Percentiles rank a stretch among this genome's conserved stretches.
Conservation (phyloP, 768 basidiomycete species). For the Kwoniella heveanensis region DNA sequence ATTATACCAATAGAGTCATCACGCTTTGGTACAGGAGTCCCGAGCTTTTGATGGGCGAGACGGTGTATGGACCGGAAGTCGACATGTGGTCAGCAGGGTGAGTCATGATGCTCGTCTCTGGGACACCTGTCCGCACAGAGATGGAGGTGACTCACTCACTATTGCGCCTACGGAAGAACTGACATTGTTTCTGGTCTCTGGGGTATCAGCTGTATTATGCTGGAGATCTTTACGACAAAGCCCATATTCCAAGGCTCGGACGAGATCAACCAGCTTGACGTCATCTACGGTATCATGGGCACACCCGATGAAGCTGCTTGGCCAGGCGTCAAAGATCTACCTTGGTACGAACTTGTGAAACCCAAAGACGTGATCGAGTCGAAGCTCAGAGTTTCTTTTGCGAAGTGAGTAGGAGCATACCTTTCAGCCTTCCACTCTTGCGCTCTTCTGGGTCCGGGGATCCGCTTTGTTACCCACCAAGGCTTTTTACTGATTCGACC, state of each 20-base stretch:
- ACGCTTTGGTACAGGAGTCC: constrained; percentile 98
- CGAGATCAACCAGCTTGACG: constrained; percentile 94
- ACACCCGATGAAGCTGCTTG: constrained; percentile 79
- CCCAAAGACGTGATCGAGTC: constrained; percentile 74
- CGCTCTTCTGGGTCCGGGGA: too few relatives aligned
- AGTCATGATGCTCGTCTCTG: constrained; percentile 37
- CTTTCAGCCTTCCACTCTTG: too few relatives aligned
- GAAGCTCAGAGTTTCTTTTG: constrained; percentile 79
- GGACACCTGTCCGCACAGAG: too few relatives aligned
- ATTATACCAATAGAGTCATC: constrained; percentile 99
- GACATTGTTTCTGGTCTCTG: neutral
- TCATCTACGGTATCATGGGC: constrained; percentile 86
- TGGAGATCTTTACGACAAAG: constrained; percentile 92
- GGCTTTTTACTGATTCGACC: too few relatives aligned
- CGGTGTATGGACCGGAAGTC: constrained; percentile 93
- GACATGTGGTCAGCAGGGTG: constrained; percentile 99
- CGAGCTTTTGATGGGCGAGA: constrained; percentile 90
- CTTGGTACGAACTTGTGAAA: constrained; percentile 99
- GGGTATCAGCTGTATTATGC: constrained; percentile 84
- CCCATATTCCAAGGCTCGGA: constrained; percentile 98
- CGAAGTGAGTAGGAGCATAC: constrained; percentile 63
- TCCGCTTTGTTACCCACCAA: too few relatives aligned
- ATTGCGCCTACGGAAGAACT: too few relatives aligned
- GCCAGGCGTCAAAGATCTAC: constrained; percentile 77
- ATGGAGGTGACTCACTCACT: too few relatives aligned